Percentiles rank a stretch among this genome's conserved stretches.
phyloP scores from a whole-genome alignment of 371 early-diverging fungal genomes.

The Syncephalis plumigaleata region DNA sequence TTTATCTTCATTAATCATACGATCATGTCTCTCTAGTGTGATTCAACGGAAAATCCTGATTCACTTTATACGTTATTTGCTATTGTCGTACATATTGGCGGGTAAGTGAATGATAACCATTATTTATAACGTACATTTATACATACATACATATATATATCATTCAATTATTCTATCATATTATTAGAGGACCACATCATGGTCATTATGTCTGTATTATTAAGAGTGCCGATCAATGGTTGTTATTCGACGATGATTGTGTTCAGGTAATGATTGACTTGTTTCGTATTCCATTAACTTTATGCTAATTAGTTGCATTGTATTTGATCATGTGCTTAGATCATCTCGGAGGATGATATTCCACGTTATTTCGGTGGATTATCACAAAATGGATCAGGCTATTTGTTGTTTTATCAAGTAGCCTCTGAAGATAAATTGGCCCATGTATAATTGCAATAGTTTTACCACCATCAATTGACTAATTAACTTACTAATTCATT shows the following conservation, averaged over 20 bases:
- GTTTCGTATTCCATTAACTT: neutral
- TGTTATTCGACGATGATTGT: constrained; percentile 87
- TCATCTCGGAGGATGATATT: constrained; percentile 60
- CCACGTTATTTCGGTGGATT: constrained; percentile 69
- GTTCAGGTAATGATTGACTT: constrained; percentile 36
- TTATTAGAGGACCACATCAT: constrained; percentile 72
- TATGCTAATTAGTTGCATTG: neutral
- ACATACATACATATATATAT: neutral
- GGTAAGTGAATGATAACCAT: constrained; percentile 16
- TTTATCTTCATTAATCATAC: neutral
- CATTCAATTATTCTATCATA: neutral
- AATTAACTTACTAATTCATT: too few species aligned
- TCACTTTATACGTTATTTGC: constrained; percentile 75
- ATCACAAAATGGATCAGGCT: constrained; percentile 62
- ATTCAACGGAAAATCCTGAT: constrained; percentile 72
- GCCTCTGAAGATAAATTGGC: too few species aligned
- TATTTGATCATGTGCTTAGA: constrained; percentile 10
- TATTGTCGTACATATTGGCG: constrained; percentile 89
- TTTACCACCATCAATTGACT: too few species aligned
- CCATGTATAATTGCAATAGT: too few species aligned
- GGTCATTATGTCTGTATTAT: constrained; percentile 91
- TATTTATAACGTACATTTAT: neutral
- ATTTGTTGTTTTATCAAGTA: constrained; percentile 60
- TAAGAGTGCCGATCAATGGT: constrained; percentile 74
- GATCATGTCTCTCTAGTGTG: constrained; percentile 45